Evolutionary conservation across 306 rosid species (phyloP), one percentile per base, ranked within the genome.

Genomic region (Pueraria montana): DNA sequence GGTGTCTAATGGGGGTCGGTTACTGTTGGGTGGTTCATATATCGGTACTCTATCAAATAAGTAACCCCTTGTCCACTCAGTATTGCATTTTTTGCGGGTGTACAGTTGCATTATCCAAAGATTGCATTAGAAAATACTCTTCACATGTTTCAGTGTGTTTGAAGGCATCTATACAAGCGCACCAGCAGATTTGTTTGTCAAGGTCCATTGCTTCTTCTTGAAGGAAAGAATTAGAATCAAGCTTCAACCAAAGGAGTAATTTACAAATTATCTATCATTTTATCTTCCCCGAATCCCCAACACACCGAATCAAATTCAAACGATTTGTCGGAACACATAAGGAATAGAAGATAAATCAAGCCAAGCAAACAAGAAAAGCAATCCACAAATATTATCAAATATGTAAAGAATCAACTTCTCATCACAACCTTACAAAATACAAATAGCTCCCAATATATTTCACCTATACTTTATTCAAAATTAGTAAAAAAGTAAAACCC

Each of bases 171-270:
- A 46, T 21, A 21, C 1, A 17, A 16, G 0, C 12, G 27, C 82
- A 74, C 76, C 17, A 26, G 63, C 80, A 63, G 18, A 64, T 49
- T 46, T 52, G 78, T 87, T 79, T 65, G 45, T 64, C 86, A 77
- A 68, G 69, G 80, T 82, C 73, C 56, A 40, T 82, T 75, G 59
- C 87, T 78, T 73, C 76, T 38, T 43, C 52, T 61, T 40, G 48
- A 87, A 87, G 84, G 63, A 74, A 81, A 84, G 86, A 87, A 81
- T 81, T 55, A 76, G 78, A 84, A 79, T 67, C 64, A 27, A 62
- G 7, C 27, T 79, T 26, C 48, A 79, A 76, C 62, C 20, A 80
- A 10, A 62, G 17, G 81, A 72, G 84, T 84, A 74, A 49, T 80
- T 56, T 66, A 66, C 78, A 79, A 84, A 73, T 74, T 65, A 64